A percentile compares a stretch with the other conserved stretches of the same genome.
These are phyloP conservation scores for Cardiospermum halicacabum DNA, from an alignment of 345 rosid genomes.

Conservation along the genomic window DNA sequence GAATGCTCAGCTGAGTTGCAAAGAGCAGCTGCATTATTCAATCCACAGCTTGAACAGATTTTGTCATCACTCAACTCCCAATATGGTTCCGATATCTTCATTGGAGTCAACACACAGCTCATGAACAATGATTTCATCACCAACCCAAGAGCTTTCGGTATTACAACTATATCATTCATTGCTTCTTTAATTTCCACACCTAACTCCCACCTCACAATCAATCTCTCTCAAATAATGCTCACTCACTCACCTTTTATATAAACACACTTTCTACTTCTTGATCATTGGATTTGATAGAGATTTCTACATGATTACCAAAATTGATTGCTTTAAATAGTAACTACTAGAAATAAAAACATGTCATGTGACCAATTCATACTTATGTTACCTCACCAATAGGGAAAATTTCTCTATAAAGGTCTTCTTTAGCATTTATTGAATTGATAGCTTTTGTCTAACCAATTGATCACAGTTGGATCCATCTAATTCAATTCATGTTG, in stretches of 20 bases:
- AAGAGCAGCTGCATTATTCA: slow-evolving; percentile 53
- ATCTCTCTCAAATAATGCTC: too few species aligned
- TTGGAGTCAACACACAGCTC: slow-evolving; percentile 43
- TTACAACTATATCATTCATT: neutral
- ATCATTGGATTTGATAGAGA: too few species aligned
- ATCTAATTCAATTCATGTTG: neutral
- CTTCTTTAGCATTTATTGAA: too few species aligned
- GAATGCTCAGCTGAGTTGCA: slow-evolving; percentile 51
- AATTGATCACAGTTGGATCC: neutral
- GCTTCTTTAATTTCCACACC: neutral
- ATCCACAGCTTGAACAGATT: slow-evolving; percentile 60
- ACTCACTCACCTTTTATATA: too few species aligned
- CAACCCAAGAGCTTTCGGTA: slow-evolving; percentile 61
- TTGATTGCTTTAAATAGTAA: too few species aligned
- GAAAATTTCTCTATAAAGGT: too few species aligned
- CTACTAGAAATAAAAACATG: too few species aligned
- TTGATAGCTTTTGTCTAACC: neutral
- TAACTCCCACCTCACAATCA: too few species aligned
- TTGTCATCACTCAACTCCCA: slow-evolving; percentile 38
- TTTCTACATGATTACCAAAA: too few species aligned
- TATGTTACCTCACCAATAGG: too few species aligned
- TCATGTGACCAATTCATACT: too few species aligned
- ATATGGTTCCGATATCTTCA: slow-evolving; percentile 43
- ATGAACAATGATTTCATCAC: slow-evolving; percentile 48
- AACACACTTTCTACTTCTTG: too few species aligned